Evolutionary conservation across 2,329 filamentous ascomycete species (phyloP).

Genomic region (Emericellopsis cladophorae): DNA sequence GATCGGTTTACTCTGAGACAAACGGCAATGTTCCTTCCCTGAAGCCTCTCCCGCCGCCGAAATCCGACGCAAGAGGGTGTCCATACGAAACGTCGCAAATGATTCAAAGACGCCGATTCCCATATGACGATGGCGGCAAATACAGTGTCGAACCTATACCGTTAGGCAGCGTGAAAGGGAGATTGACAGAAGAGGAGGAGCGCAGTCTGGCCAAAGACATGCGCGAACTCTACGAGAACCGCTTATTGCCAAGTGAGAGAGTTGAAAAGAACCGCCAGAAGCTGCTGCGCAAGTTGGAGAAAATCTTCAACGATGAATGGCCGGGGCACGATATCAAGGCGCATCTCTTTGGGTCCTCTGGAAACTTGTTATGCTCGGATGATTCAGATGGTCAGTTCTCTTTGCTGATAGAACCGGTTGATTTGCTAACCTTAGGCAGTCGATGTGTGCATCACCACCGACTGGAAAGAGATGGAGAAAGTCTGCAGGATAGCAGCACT

Average conservation of each 20-base stretch:
- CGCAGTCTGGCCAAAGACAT: constrained; percentile 69
- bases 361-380: constrained; percentile 86
- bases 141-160: constrained; percentile 45
- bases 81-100: constrained; percentile 82
- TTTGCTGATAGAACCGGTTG: neutral
- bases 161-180: constrained; percentile 58
- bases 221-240: constrained; percentile 62
- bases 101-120: constrained; percentile 74
- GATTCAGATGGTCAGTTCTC: constrained; percentile 75
- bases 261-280: constrained; percentile 64
- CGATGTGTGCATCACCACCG: constrained; percentile 93
- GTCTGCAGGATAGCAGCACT: constrained; percentile 86
- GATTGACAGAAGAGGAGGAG: constrained; percentile 61
- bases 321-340: constrained; percentile 83
- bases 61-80: constrained; percentile 44
- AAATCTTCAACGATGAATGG: constrained; percentile 81
- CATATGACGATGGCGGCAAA: constrained; percentile 76
- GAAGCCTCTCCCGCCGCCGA: constrained; percentile 45
- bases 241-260: constrained; percentile 68
- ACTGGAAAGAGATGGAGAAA: constrained; percentile 74
- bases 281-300: constrained; percentile 79
- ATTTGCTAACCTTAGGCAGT: constrained; percentile 34
- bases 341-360: constrained; percentile 94
- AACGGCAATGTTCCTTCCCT: constrained; percentile 61
- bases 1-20: constrained; percentile 82